Evolutionary conservation across 2,329 filamentous ascomycete species (phyloP).

Genomic region (Coniochaeta pulveracea): DNA sequence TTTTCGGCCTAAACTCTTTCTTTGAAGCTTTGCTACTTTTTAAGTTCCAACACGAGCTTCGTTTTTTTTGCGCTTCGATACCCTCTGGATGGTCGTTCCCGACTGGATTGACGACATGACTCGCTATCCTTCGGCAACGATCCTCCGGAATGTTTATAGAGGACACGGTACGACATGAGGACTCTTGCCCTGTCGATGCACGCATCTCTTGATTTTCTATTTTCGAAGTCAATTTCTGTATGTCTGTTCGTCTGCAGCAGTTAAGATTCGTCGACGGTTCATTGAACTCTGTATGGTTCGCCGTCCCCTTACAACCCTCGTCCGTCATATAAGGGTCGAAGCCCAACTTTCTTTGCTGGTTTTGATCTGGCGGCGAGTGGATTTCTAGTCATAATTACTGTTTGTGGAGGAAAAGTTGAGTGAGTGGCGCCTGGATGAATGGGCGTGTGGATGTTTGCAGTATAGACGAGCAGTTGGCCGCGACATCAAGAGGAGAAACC

Average conservation of each 20-base stretch:
- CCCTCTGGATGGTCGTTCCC: slow-evolving; percentile 24
- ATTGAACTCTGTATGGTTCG: slow-evolving; percentile 8
- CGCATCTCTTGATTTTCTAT: slow-evolving; percentile 8
- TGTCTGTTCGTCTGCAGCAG: slow-evolving; percentile 8
- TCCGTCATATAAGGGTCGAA: slow-evolving; percentile 14
- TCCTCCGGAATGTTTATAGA: slow-evolving; percentile 10
- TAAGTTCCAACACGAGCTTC: too few species aligned
- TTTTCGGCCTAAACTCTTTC: slow-evolving; percentile 11
- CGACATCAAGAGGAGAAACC: neutral
- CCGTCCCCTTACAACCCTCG: slow-evolving; percentile 9
- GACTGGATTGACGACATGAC: slow-evolving; percentile 7
- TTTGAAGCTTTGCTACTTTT: too few species aligned
- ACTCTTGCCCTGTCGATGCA: slow-evolving; percentile 4
- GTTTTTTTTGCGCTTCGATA: slow-evolving; percentile 27
- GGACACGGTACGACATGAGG: slow-evolving; percentile 10
- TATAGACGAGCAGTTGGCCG: neutral
- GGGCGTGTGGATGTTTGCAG: too few species aligned
- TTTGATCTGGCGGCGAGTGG: slow-evolving; percentile 16
- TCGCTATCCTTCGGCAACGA: slow-evolving; percentile 14
- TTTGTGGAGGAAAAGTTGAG: slow-evolving; percentile 5
- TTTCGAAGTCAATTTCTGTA: too few species aligned
- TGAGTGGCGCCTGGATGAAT: too few species aligned
- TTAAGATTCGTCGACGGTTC: slow-evolving; percentile 15
- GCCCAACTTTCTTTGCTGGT: slow-evolving; percentile 25
- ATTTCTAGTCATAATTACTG: slow-evolving; percentile 15